Base-by-base conservation (phyloP, 306 rosid species). In the Nissolia schottii region DNA sequence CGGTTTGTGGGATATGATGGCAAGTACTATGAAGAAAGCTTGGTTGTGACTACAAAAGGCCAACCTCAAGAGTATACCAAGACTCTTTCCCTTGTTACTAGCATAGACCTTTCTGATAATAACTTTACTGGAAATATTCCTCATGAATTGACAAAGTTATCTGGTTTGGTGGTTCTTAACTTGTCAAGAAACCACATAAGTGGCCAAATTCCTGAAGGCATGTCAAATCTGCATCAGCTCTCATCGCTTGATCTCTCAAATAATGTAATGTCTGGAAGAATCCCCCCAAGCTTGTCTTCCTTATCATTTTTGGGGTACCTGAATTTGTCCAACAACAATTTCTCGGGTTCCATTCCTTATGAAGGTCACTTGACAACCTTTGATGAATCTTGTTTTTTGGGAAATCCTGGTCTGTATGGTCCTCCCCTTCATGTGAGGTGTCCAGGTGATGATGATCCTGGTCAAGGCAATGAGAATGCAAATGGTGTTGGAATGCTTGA, bases 21-120 rank as follows among this genome's bases (percentile, higher is more conserved):
- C 0, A 1, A 0, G 0, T 80, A 63, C 58, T 77, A 80, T 64
- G 73, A 77, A 68, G 79, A 77, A 14, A 69, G 20, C 20, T 69
- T 84, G 69, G 22, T 68, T 40, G 73, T 80, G 70, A 27, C 45
- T 24, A 8, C 25, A 1, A 77, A 80, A 41, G 80, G 60, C 37
- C 43, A 24, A 3, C 0, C 3, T 14, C 53, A 7, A 6, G 12
- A 1, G 0, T 69, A 50, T 40, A 80, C 76, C 73, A 81, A 84
- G 73, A 66, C 67, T 22, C 85, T 84, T 58, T 82, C 67, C 49
- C 75, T 84, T 20, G 83, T 87, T 4, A 77, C 66, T 7, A 51
- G 83, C 71, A 57, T 87, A 20, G 88, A 79, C 69, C 80, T 87
- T 34, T 87, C 91, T 2, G 76, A 74, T 29, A 87, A 87, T 7